phyloP scores from a whole-genome alignment of 345 rosid genomes.

The Dipteronia sinensis region DNA sequence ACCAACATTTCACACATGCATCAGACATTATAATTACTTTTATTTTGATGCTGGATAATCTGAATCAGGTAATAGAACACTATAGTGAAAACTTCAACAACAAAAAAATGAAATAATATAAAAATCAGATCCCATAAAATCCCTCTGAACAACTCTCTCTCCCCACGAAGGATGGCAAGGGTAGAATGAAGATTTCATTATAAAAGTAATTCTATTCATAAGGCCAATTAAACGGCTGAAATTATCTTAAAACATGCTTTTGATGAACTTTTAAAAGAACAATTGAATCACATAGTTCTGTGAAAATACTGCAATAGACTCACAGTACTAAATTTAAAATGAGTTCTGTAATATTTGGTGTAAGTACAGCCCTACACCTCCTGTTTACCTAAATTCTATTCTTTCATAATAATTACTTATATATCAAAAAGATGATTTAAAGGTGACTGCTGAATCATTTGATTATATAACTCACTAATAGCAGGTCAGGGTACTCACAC shows the following conservation, averaged over 20 bases:
- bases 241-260: conserved; percentile 1
- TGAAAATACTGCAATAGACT: not conserved
- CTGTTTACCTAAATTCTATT: not conserved
- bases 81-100: not conserved
- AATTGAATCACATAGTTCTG: not conserved
- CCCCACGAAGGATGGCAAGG: not conserved
- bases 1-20: conserved; percentile 19
- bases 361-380: not conserved
- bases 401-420: not conserved
- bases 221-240: not conserved
- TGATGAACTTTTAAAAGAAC: not conserved
- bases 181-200: not conserved
- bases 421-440: not conserved
- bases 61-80: conserved; percentile 4
- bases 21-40: conserved; percentile 7
- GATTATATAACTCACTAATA: conserved; percentile 13
- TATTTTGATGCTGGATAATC: not conserved
- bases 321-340: conserved; percentile 7
- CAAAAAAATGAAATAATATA: not conserved
- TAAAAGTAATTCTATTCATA: not conserved
- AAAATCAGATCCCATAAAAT: not conserved
- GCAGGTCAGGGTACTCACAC: conserved; percentile 57
- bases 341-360: not conserved
- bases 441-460: not conserved
- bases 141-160: not conserved